Base-by-base conservation (phyloP, 2,329 filamentous ascomycete genomes). In the Microsporum ferrugineum region DNA sequence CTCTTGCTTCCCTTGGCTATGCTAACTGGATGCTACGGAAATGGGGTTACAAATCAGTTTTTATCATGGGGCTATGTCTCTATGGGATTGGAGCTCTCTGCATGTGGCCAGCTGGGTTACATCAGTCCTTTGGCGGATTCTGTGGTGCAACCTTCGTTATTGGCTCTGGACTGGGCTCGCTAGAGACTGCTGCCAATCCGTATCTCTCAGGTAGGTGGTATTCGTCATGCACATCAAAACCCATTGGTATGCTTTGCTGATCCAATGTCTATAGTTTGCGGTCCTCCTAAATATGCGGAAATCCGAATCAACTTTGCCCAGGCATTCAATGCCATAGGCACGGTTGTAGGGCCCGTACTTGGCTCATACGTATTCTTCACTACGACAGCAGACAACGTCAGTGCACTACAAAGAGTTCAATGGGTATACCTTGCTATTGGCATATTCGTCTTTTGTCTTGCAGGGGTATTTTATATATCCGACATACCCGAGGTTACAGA, bases 361-460 rank as follows among this genome's bases (percentile, higher is more conserved):
- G 88, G 86, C 49, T 87, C 85, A 1, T 85, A 86, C 63, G 86
- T 87, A 61, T 88, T 91, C 74, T 91, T 91, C 75, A 82, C 80
- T 61, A 76, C 79, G 10, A 79, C 88, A 6, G 81, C 83, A 56
- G 78, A 80, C 61, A 80, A 82, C 59, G 76, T 81, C 7, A 72
- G 74, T 34, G 82, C 81, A 0, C 79, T 94, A 2, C 78, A 79
- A 65, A 84, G 85, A 61, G 88, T 91, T 1, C 87, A 91, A 72
- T 91, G 85, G 83, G 85, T 88, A 0, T 94, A 94, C 67, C 80
- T 94, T n/a, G 87, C 85, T 60, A 87, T 92, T 63, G 89, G 85
- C 2, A 77, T 81, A 68, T 90, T 90, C 64, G 88, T 90, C 36
- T 83, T 84, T 65, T 68, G 83, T 2, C 78, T 91, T 2, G 88